These are phyloP conservation scores for Dalbergia cultrata DNA, from an alignment of 306 rosid species.

Conservation along the genomic window DNA sequence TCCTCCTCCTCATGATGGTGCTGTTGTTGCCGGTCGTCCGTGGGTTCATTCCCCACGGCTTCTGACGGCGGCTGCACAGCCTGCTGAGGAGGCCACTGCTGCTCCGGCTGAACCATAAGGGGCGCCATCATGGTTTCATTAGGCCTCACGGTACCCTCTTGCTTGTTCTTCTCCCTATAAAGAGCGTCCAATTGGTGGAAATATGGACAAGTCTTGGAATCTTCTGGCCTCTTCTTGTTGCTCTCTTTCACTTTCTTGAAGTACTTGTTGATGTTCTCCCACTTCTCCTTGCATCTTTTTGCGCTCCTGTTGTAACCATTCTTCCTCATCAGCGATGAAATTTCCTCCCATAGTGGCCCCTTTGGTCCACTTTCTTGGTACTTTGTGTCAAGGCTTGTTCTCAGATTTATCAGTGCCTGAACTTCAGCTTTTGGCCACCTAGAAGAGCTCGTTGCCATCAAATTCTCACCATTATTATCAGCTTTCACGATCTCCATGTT, in stretches of 20 bases:
- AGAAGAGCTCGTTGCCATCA: constrained; percentile 56
- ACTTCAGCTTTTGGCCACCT: constrained; percentile 95
- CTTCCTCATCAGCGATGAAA: constrained; percentile 72
- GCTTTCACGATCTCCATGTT: constrained; percentile 46
- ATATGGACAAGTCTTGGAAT: constrained; percentile 93
- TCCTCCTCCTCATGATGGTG: constrained; percentile 39
- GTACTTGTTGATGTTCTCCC: constrained; percentile 99
- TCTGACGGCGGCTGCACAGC: constrained; percentile 13
- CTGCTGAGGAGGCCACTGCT: constrained; percentile 88
- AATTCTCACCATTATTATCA: constrained; percentile 52
- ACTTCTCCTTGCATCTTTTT: constrained; percentile 94
- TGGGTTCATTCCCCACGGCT: constrained; percentile 46
- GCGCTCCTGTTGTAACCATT: constrained; percentile 77
- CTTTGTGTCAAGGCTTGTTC: constrained; percentile 69
- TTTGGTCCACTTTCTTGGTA: constrained; percentile 87
- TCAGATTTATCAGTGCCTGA: constrained; percentile 68
- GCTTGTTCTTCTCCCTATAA: constrained; percentile 66
- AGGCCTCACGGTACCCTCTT: constrained; percentile 37
- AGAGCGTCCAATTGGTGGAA: constrained; percentile 77
- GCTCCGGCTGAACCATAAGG: constrained; percentile 91
- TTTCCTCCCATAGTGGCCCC: constrained; percentile 96
- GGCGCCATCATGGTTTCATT: constrained; percentile 61
- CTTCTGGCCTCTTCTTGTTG: constrained; percentile 84
- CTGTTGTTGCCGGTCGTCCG: constrained; percentile 27
- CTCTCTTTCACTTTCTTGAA: constrained; percentile 97